These are phyloP conservation scores for Heliosperma pusillum DNA, from an alignment of 148 eudicot genomes.

Conservation along the genomic window DNA sequence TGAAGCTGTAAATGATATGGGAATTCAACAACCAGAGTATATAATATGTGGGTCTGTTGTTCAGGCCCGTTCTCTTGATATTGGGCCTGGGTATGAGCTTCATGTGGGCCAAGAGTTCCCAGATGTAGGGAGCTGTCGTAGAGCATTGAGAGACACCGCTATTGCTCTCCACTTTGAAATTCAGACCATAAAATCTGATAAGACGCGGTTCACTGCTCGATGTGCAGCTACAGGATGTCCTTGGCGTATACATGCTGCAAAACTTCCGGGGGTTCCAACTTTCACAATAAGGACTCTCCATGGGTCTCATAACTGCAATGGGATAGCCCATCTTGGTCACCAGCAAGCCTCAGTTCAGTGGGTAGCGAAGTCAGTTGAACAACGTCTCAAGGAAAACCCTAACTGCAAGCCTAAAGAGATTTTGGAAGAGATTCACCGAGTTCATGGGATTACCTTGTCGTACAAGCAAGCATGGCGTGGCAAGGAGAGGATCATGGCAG, in stretches of 20 bases:
- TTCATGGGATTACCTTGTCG: constrained; percentile 56
- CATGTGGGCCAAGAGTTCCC: constrained; percentile 59
- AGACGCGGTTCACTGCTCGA: constrained; percentile 57
- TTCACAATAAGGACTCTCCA: constrained; percentile 52
- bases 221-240: constrained; percentile 59
- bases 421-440: constrained; percentile 55
- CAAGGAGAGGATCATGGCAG: constrained; percentile 62
- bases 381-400: constrained; percentile 49
- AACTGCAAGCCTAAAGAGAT: constrained; percentile 63
- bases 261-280: constrained; percentile 48
- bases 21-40: constrained; percentile 29
- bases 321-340: constrained; percentile 51
- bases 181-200: constrained; percentile 56
- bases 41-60: constrained; percentile 26
- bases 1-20: constrained; percentile 32
- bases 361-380: constrained; percentile 56
- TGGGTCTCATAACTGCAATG: constrained; percentile 46
- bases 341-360: constrained; percentile 67
- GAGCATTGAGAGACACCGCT: constrained; percentile 53
- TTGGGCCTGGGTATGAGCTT: constrained; percentile 37
- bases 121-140: constrained; percentile 52
- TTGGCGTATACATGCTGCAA: constrained; percentile 62
- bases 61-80: constrained; percentile 42
- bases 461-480: constrained; percentile 74
- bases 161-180: constrained; percentile 63